These are phyloP conservation scores for Xerocomellus chrysenteron DNA, from an alignment of 768 basidiomycete species.

Conservation along the genomic window DNA sequence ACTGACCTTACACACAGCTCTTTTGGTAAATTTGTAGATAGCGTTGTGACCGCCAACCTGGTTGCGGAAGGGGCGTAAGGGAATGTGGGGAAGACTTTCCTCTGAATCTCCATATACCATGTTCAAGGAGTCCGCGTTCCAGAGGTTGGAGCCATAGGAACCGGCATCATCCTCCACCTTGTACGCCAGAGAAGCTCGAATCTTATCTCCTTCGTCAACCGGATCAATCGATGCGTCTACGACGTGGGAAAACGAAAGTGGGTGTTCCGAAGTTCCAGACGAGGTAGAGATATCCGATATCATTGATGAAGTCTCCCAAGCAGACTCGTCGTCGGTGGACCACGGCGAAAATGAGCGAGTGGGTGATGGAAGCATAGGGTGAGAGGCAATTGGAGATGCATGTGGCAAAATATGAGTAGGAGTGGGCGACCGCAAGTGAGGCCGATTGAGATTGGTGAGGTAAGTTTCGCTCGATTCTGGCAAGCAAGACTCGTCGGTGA, in stretches of 20 bases:
- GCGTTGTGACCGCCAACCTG: conserved; percentile 97
- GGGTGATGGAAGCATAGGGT: conserved; percentile 13
- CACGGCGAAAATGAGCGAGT: conserved; percentile 50
- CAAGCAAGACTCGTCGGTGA: background rate
- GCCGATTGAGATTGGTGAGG: conserved; percentile 6
- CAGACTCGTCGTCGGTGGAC: conserved; percentile 76
- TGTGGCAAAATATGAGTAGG: conserved; percentile 34
- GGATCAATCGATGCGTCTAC: conserved; percentile 18
- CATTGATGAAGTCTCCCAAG: conserved; percentile 70
- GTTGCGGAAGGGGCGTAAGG: conserved; percentile 91
- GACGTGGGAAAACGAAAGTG: conserved; percentile 31
- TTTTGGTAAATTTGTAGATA: conserved; percentile 96
- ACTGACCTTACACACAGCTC: conserved; percentile 97
- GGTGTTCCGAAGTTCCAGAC: conserved; percentile 39
- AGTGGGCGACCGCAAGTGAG: conserved; percentile 40
- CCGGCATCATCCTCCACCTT: conserved; percentile 20
- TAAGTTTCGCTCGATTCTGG: background rate
- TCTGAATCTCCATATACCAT: conserved; percentile 48
- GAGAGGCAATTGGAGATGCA: conserved; percentile 20
- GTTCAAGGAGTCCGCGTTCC: conserved; percentile 37
- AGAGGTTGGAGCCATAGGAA: conserved; percentile 10
- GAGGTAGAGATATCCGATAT: conserved; percentile 62
- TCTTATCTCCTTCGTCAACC: conserved; percentile 17
- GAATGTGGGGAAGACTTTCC: conserved; percentile 80
- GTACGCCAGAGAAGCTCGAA: background rate